These are phyloP conservation scores for Cladosporium sp. DNA, from an alignment of 2,329 filamentous ascomycete species.

Conservation along the genomic window DNA sequence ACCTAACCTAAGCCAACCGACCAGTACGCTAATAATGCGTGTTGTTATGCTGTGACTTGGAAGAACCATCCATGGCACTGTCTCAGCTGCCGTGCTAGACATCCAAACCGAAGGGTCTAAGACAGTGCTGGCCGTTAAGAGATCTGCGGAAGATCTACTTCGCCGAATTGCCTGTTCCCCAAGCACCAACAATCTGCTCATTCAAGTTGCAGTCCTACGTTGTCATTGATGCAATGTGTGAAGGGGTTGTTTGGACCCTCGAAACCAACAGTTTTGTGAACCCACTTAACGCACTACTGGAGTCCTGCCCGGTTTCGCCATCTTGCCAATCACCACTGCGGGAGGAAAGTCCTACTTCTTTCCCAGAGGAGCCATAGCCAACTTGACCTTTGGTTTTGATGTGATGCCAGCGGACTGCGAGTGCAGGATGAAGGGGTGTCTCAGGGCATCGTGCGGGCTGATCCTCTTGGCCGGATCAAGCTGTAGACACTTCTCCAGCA, in stretches of 20 bases:
- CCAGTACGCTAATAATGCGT: neutral
- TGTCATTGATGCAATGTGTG: neutral
- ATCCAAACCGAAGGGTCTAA: constrained; percentile 4
- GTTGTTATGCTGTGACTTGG: neutral
- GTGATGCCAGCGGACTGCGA: constrained; percentile 3
- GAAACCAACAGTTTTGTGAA: neutral
- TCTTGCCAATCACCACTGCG: neutral
- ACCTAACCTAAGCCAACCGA: neutral
- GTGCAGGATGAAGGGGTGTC: constrained; percentile 75
- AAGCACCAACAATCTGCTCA: neutral
- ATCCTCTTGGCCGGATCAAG: constrained; percentile 92
- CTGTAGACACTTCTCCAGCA: constrained; percentile 83
- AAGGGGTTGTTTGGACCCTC: neutral
- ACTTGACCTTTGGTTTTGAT: constrained; percentile 21
- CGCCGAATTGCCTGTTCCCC: neutral
- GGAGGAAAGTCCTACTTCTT: constrained; percentile 20
- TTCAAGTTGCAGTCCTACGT: neutral
- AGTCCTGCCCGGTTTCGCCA: neutral
- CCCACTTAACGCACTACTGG: neutral
- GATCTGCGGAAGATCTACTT: constrained; percentile 5
- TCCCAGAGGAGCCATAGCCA: constrained; percentile 25
- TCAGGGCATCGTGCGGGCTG: constrained; percentile 80
- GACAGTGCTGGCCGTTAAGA: constrained; percentile 1
- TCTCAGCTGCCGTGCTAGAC: neutral
- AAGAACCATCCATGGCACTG: neutral